Evolutionary conservation across 2,329 filamentous ascomycete species (phyloP).

Genomic region (Conoideocrella luteorostrata): DNA sequence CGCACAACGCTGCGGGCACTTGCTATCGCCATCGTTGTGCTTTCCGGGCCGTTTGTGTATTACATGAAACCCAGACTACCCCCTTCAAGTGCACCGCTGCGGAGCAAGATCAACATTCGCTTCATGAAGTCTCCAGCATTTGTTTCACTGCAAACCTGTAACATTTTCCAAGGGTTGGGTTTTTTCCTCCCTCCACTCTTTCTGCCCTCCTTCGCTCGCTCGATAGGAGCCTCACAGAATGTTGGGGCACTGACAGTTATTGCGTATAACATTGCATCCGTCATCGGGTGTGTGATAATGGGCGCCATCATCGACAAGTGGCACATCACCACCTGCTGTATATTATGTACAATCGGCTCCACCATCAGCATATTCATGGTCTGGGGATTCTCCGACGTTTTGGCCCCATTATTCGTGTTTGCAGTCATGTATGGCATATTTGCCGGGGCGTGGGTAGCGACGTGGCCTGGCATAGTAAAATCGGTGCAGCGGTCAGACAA

Average conservation of each 20-base stretch:
- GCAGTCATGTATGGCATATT: slow-evolving; percentile 59
- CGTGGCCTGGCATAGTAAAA: slow-evolving; percentile 48
- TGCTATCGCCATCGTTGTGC: slow-evolving; percentile 38
- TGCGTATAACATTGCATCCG: slow-evolving; percentile 48
- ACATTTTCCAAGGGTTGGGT: too few species aligned
- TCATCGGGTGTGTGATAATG: slow-evolving; percentile 46
- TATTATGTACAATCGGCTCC: slow-evolving; percentile 47
- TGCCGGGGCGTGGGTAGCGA: slow-evolving; percentile 51
- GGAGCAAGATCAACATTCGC: too few species aligned
- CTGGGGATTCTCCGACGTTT: slow-evolving; percentile 48
- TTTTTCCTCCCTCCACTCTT: too few species aligned
- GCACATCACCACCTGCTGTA: slow-evolving; percentile 40
- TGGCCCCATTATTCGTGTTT: slow-evolving; percentile 49
- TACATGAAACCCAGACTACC: slow-evolving; percentile 47
- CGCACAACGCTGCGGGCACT: slow-evolving; percentile 37
- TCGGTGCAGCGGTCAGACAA: slow-evolving; percentile 21
- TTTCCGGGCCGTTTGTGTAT: slow-evolving; percentile 43
- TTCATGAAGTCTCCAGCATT: too few species aligned
- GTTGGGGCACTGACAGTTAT: slow-evolving; percentile 49
- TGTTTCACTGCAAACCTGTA: too few species aligned
- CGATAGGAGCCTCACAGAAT: too few species aligned
- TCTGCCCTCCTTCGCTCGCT: too few species aligned
- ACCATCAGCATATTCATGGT: slow-evolving; percentile 47
- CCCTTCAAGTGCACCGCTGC: slow-evolving; percentile 19
- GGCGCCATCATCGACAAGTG: slow-evolving; percentile 46